A percentile compares a stretch with the other conserved stretches of the same genome.
Evolutionary conservation across 306 rosid species (phyloP).

Genomic region (Glycine latifolia): DNA sequence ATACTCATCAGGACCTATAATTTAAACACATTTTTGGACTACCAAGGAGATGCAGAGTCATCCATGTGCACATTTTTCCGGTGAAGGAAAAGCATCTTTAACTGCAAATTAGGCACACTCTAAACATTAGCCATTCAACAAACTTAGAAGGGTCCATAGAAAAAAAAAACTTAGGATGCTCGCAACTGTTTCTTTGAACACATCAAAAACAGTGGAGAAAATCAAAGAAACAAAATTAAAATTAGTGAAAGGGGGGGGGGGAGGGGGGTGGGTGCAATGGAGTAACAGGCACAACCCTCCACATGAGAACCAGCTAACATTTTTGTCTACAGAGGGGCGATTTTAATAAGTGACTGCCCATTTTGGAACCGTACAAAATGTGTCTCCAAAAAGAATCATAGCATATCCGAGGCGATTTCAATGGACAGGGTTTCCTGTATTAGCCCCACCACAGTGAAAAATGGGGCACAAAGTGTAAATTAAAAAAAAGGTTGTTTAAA

Average conservation of each 20-base stretch:
- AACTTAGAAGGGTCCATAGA: neutral
- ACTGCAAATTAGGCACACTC: conserved; percentile 43
- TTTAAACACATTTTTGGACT: conserved; percentile 45
- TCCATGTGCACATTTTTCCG: conserved; percentile 47
- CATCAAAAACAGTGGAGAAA: conserved; percentile 25
- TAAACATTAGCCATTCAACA: conserved; percentile 24
- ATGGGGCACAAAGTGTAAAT: conserved; percentile 9
- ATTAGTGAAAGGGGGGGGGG: neutral
- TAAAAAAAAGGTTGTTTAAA: neutral
- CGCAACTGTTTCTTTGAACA: conserved; percentile 41
- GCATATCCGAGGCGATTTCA: conserved; percentile 43
- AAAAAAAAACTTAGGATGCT: conserved; percentile 44
- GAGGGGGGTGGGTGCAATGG: neutral
- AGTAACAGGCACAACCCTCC: conserved; percentile 39
- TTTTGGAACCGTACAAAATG: conserved; percentile 57
- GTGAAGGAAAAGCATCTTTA: conserved; percentile 50
- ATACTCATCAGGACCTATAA: conserved; percentile 14
- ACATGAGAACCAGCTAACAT: conserved; percentile 70
- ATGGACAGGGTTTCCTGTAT: conserved; percentile 23
- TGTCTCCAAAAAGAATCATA: conserved; percentile 53
- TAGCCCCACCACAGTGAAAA: conserved; percentile 45
- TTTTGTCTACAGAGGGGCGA: conserved; percentile 48
- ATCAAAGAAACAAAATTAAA: conserved; percentile 14
- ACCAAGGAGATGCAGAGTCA: conserved; percentile 46
- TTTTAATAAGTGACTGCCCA: conserved; percentile 48